phyloP scores from a whole-genome alignment of 2,329 filamentous ascomycete genomes.

The Huntiella decipiens region DNA sequence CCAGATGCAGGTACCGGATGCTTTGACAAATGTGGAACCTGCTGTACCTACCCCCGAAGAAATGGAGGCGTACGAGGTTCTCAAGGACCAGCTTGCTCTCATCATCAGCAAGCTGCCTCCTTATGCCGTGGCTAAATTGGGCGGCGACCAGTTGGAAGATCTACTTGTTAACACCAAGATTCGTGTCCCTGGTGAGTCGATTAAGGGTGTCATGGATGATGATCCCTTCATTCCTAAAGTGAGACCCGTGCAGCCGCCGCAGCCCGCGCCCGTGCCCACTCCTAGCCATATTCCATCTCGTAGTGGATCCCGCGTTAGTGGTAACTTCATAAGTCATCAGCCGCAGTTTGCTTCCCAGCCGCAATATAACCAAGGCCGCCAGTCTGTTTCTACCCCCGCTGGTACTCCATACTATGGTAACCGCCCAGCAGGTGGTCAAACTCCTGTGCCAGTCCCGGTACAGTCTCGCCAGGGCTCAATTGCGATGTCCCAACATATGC shows the following conservation, averaged over 20 bases:
- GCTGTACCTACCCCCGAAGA: conserved; percentile 48
- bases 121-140: conserved; percentile 68
- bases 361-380: conserved; percentile 5
- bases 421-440: conserved; percentile 8
- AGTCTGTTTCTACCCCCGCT: conserved; percentile 4
- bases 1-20: conserved; percentile 46
- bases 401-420: conserved; percentile 7
- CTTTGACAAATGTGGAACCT: conserved; percentile 45
- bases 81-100: conserved; percentile 56
- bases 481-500: conserved; percentile 6
- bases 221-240: conserved; percentile 46
- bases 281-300: conserved; percentile 4
- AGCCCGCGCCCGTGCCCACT: conserved; percentile 3
- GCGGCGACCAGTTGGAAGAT: conserved; percentile 69
- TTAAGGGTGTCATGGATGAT: conserved; percentile 65
- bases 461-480: conserved; percentile 5
- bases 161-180: conserved; percentile 67
- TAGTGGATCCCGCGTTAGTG: conserved; percentile 15
- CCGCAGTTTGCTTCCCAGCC: conserved; percentile 19
- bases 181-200: conserved; percentile 51
- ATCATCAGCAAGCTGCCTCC: conserved; percentile 62
- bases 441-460: conserved; percentile 9
- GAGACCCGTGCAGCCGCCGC: conserved; percentile 23
- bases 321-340: conserved; percentile 20
- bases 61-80: conserved; percentile 44